phyloP scores from a whole-genome alignment of 305 asterid genomes.

The Rubia tinctorum region DNA sequence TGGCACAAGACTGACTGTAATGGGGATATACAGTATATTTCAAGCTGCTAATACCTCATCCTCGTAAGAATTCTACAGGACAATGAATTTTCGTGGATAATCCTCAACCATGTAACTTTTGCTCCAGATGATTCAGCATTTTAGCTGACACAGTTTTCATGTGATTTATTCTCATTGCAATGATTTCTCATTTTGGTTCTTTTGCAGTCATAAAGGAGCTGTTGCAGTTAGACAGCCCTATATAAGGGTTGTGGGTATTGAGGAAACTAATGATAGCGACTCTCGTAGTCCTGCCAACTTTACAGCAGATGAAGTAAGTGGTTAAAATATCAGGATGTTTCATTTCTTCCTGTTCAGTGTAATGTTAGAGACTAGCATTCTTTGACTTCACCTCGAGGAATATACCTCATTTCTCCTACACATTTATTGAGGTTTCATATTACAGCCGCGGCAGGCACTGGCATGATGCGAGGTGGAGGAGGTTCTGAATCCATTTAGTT shows the following conservation, averaged over 20 bases:
- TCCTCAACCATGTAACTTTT: not conserved
- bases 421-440: not conserved
- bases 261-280: constrained; percentile 74
- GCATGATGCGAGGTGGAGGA: not conserved
- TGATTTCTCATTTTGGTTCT: constrained; percentile 24
- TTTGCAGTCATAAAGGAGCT: constrained; percentile 84
- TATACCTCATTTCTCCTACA: not conserved
- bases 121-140: not conserved
- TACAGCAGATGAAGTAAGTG: constrained; percentile 75
- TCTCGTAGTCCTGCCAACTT: constrained; percentile 82
- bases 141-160: not conserved
- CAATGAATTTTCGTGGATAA: not conserved
- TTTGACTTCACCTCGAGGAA: not conserved
- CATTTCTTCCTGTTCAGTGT: not conserved
- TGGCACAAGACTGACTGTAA: constrained; percentile 88
- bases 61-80: constrained; percentile 46
- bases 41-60: constrained; percentile 88
- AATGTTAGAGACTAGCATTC: not conserved
- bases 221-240: constrained; percentile 98
- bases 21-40: constrained; percentile 95
- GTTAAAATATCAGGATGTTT: not conserved
- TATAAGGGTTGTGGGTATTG: constrained; percentile 86
- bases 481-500: constrained; percentile 1
- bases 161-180: not conserved
- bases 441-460: too few relatives aligned